phyloP scores from a whole-genome alignment of 2,329 filamentous ascomycete species.

The Boeremia lycopersici region DNA sequence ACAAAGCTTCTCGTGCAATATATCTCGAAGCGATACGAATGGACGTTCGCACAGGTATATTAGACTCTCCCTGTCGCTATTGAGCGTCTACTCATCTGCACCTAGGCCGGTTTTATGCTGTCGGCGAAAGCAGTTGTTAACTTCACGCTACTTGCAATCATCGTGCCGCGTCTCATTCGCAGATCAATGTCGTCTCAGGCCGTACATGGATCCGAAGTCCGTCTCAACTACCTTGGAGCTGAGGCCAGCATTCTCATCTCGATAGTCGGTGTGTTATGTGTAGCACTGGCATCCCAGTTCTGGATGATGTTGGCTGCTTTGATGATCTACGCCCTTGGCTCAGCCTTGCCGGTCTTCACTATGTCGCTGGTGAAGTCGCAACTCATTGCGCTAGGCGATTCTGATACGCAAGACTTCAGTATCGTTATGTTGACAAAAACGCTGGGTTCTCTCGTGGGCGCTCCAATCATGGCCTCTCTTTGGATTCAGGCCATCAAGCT shows the following conservation, averaged over 20 bases:
- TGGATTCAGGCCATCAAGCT: constrained; percentile 45
- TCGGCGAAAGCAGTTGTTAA: constrained; percentile 48
- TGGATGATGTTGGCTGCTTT: constrained; percentile 44
- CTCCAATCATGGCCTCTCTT: constrained; percentile 44
- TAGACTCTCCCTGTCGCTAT: not conserved
- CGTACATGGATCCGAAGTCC: constrained; percentile 35
- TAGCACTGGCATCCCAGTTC: constrained; percentile 40
- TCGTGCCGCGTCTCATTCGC: constrained; percentile 44
- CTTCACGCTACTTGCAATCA: constrained; percentile 39
- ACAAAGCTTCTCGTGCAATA: constrained; percentile 48
- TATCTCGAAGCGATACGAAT: constrained; percentile 48
- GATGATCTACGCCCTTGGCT: constrained; percentile 47
- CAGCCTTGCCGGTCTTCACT: constrained; percentile 47
- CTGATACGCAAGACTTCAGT: constrained; percentile 43
- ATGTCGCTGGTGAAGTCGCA: constrained; percentile 47
- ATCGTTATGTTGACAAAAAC: constrained; percentile 48
- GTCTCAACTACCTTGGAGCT: constrained; percentile 41
- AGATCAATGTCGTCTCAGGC: constrained; percentile 28
- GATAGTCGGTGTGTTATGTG: constrained; percentile 40
- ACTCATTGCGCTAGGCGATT: constrained; percentile 35
- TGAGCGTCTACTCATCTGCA: not conserved
- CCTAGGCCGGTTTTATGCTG: constrained; percentile 45
- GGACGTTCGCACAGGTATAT: constrained; percentile 43
- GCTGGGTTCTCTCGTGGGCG: constrained; percentile 43
- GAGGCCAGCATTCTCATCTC: constrained; percentile 41